A percentile compares a stretch with the other conserved stretches of the same genome.
phyloP scores from a whole-genome alignment of 148 eudicot genomes.

The Persicaria tinctoria region DNA sequence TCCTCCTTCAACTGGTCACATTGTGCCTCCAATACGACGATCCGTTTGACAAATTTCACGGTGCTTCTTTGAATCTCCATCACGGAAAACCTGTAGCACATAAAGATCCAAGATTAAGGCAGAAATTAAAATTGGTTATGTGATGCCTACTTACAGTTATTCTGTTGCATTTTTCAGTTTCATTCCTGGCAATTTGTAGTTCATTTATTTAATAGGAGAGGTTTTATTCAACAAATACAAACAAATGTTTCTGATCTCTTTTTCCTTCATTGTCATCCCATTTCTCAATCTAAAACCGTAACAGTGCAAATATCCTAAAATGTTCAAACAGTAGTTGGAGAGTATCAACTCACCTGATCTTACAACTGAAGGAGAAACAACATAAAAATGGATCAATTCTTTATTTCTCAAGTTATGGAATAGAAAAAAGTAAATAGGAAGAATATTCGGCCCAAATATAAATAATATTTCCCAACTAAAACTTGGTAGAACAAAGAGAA shows the following conservation, averaged over 20 bases:
- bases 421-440: too few species aligned
- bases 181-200: neutral
- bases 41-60: neutral
- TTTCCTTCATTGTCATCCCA: neutral
- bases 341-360: neutral
- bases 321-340: neutral
- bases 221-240: too few species aligned
- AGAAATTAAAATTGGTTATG: too few species aligned
- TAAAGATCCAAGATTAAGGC: too few species aligned
- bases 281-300: neutral
- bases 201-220: too few species aligned
- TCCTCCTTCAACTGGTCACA: neutral
- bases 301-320: neutral
- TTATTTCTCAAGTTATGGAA: too few species aligned
- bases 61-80: neutral
- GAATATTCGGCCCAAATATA: too few species aligned
- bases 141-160: neutral
- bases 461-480: too few species aligned
- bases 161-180: neutral
- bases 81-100: neutral
- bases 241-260: too few species aligned
- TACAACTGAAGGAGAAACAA: too few species aligned
- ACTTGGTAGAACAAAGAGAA: too few species aligned
- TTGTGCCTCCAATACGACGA: neutral
- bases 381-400: too few species aligned